Evolutionary conservation across 192 early-diverging fungal genomes (phyloP).

Genomic region (Spizellomyces sp.): DNA sequence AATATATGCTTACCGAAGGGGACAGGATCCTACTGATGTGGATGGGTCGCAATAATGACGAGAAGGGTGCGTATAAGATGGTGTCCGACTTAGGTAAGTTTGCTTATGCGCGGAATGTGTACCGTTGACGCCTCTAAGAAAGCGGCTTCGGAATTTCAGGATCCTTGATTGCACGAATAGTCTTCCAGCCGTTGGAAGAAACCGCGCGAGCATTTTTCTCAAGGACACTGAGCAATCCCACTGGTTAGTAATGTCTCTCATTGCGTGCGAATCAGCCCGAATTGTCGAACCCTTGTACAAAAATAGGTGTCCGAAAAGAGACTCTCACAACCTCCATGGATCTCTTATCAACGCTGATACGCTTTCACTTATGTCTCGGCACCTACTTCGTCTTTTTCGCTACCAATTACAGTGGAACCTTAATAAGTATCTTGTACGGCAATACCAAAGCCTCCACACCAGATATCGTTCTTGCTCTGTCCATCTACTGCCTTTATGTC

Average conservation of each 20-base stretch:
- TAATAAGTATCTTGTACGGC: constrained; percentile 69
- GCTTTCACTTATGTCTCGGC: constrained; percentile 73
- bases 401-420: constrained; percentile 73
- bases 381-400: constrained; percentile 80
- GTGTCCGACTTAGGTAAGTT: constrained; percentile 41
- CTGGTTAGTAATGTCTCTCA: too few relatives aligned
- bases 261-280: too few relatives aligned
- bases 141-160: constrained; percentile 45
- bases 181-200: constrained; percentile 96
- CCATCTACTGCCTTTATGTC: constrained; percentile 86
- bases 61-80: constrained; percentile 38
- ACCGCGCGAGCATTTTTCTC: constrained; percentile 84
- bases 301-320: constrained; percentile 9
- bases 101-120: background rate
- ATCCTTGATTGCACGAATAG: constrained; percentile 82
- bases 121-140: background rate
- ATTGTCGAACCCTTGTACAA: too few relatives aligned
- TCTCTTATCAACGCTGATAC: constrained; percentile 39
- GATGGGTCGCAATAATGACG: constrained; percentile 22
- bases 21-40: constrained; percentile 80
- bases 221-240: constrained; percentile 45
- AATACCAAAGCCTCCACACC: constrained; percentile 35
- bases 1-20: constrained; percentile 94
- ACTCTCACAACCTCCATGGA: background rate
- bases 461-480: constrained; percentile 59